A percentile compares a stretch with the other conserved stretches of the same genome.
Evolutionary conservation across 2,329 filamentous ascomycete genomes (phyloP).

Genomic region (Clarireedia hainanense): DNA sequence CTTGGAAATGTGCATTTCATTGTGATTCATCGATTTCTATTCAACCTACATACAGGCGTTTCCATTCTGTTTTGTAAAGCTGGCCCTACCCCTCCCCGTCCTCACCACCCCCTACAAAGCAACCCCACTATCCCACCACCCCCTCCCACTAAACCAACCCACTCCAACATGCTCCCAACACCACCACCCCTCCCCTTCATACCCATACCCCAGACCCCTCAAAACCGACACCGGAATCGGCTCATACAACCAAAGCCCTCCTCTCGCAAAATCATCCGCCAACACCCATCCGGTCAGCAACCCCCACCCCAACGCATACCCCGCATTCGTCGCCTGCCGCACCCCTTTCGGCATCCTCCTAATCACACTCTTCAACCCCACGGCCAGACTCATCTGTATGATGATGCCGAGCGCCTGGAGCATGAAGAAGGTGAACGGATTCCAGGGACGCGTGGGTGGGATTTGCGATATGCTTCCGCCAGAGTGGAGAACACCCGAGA

Average conservation of each 20-base stretch:
- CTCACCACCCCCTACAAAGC: neutral
- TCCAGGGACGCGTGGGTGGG: slow-evolving; percentile 42
- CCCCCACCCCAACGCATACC: slow-evolving; percentile 60
- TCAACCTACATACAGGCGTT: too few relatives aligned
- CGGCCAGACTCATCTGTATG: slow-evolving; percentile 43
- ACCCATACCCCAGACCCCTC: slow-evolving; percentile 58
- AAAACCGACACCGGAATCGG: slow-evolving; percentile 69
- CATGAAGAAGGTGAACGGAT: slow-evolving; percentile 62
- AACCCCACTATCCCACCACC: slow-evolving; percentile 1
- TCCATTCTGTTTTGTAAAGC: too few relatives aligned
- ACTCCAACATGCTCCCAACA: slow-evolving; percentile 52
- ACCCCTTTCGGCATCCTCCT: slow-evolving; percentile 37
- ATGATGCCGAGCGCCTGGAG: slow-evolving; percentile 60
- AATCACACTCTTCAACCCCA: slow-evolving; percentile 28
- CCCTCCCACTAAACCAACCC: neutral
- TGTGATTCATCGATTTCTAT: too few relatives aligned
- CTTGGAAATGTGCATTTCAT: too few relatives aligned
- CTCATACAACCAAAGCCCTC: slow-evolving; percentile 74
- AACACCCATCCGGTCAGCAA: slow-evolving; percentile 56
- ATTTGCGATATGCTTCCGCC: slow-evolving; percentile 60
- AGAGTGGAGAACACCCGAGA: slow-evolving; percentile 64
- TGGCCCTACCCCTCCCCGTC: neutral
- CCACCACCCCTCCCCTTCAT: slow-evolving; percentile 55
- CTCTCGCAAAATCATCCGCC: slow-evolving; percentile 66
- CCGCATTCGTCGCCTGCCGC: slow-evolving; percentile 49